Evolutionary conservation across 2,329 filamentous ascomycete genomes (phyloP), one percentile per base, ranked within the genome.

Genomic region (Nigrospora sphaerica): DNA sequence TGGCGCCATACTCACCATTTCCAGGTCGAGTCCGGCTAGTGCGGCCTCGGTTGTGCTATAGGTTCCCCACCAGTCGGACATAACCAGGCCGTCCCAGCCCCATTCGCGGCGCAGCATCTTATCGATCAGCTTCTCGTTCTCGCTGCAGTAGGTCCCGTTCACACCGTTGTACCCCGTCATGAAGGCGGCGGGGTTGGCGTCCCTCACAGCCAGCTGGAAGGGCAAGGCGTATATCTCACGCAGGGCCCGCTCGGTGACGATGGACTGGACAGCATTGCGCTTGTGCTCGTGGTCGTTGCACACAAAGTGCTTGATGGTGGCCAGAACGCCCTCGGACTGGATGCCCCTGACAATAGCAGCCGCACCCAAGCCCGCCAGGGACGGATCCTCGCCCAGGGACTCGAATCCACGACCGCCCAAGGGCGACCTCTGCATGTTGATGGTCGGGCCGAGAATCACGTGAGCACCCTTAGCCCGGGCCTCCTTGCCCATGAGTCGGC

Each of bases 91-190:
- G 3, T 75, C 64, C 69, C 74, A 81, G 0, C 70, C 73, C 78
- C 78, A 81, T 58, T 81, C 78, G 44, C 68, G 65, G 12, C 78
- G 68, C 28, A 81, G 61, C 47, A 81, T 67, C 7, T 66, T 66
- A 7, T 75, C 68, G 3, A 81, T 61, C 16, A 80, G 62, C 50
- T 71, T 69, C 33, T 62, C 57, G 54, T 74, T 78, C 61, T 81
- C 77, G 49, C 73, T 77, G 56, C 74, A 78, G 56, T 73, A 73
- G 11, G 65, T 69, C 35, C 77, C 77, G 52, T 81, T 81, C 47
- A 81, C 68, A 39, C 77, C 76, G 48, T 80, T 81, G 55, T 81
- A 81, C 13, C 68, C 72, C 9, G 77, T 80, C 78, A 81, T 81
- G 52, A 81, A 70, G 14, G 75, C 72, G 4, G 66, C 73, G 0